Conservation (phyloP, 257 asterid species). For the Solanum habrochaites region DNA sequence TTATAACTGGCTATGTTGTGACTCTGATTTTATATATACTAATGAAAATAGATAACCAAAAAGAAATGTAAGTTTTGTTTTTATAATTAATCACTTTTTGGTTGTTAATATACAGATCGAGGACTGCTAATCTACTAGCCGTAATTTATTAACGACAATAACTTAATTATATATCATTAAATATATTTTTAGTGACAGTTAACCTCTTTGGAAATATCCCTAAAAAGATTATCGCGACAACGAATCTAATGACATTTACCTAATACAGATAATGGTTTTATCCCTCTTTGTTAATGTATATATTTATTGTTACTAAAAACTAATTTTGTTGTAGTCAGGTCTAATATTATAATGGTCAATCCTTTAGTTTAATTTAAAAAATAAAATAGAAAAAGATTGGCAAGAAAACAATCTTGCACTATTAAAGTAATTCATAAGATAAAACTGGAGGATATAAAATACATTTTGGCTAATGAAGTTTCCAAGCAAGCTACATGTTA, state of each 20-base stretch:
- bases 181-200: no score
- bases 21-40: background rate
- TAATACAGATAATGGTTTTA: no score
- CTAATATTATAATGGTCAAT: no score
- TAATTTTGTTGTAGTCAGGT: no score
- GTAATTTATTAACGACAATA: no score
- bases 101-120: no score
- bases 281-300: no score
- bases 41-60: background rate
- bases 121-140: no score
- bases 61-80: background rate
- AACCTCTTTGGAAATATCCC: background rate
- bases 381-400: background rate
- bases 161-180: no score
- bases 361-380: background rate
- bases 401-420: background rate
- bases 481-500: background rate
- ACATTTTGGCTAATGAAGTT: background rate
- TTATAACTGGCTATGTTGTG: background rate
- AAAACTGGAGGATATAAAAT: background rate
- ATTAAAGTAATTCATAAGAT: background rate
- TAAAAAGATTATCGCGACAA: background rate
- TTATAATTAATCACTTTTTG: background rate
- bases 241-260: background rate
- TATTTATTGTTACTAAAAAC: no score